These are phyloP conservation scores for Xylariomycetidae sp. DNA, from an alignment of 2,329 filamentous ascomycete species.

Conservation along the genomic window DNA sequence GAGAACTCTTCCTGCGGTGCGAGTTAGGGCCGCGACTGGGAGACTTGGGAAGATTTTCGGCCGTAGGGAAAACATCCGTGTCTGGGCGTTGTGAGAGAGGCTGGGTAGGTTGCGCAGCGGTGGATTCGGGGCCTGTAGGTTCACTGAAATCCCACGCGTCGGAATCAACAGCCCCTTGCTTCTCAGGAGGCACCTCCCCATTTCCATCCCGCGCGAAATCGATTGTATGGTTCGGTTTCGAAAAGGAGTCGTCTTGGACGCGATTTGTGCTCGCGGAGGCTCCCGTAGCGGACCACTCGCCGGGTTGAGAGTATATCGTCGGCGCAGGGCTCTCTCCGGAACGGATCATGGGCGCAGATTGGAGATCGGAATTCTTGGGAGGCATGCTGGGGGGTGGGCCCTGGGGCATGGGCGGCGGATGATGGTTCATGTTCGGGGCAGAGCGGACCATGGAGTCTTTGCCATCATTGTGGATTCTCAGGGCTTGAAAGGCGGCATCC, in stretches of 20 bases:
- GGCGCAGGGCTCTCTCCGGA: slow-evolving; percentile 42
- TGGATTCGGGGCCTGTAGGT: slow-evolving; percentile 54
- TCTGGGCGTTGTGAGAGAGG: slow-evolving; percentile 64
- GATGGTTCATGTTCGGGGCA: slow-evolving; percentile 47
- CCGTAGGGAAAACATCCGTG: slow-evolving; percentile 79
- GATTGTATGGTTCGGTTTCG: slow-evolving; percentile 31
- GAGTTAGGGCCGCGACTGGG: slow-evolving; percentile 63
- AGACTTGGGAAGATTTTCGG: slow-evolving; percentile 75
- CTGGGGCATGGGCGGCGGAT: slow-evolving; percentile 47
- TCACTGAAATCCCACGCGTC: slow-evolving; percentile 96
- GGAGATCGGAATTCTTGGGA: slow-evolving; percentile 33
- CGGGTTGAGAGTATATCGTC: slow-evolving; percentile 28
- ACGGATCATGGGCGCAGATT: slow-evolving; percentile 46
- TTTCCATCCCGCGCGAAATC: slow-evolving; percentile 35
- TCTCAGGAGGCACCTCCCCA: slow-evolving; percentile 39
- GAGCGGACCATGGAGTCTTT: slow-evolving; percentile 49
- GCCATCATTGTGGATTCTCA: slow-evolving; percentile 46
- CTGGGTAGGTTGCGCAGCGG: slow-evolving; percentile 35
- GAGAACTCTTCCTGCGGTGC: slow-evolving; percentile 75
- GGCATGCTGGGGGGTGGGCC: slow-evolving; percentile 26
- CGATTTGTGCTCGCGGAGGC: slow-evolving; percentile 14
- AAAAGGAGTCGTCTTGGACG: slow-evolving; percentile 19
- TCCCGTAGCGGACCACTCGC: slow-evolving; percentile 22
- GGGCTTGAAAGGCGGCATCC: slow-evolving; percentile 28
- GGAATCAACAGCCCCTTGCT: slow-evolving; percentile 44